A percentile compares a stretch with the other conserved stretches of the same genome.
Evolutionary conservation across 2,329 filamentous ascomycete species (phyloP).

Genomic region (Pyrenophora seminiperda): DNA sequence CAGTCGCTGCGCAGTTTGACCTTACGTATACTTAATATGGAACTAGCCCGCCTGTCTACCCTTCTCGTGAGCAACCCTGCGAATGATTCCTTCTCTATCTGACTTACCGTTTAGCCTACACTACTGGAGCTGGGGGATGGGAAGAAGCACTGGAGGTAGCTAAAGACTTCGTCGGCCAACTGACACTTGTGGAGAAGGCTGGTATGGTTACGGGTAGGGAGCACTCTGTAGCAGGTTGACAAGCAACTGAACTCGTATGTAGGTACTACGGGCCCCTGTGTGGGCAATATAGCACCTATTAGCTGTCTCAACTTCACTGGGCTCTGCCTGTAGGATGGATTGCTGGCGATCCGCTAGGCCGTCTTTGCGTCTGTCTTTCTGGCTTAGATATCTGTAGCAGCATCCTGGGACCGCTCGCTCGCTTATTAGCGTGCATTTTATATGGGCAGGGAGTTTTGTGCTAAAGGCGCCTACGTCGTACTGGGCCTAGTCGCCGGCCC

Average conservation of each 20-base stretch:
- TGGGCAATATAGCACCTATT: slow-evolving; percentile 47
- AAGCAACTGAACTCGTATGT: too few relatives aligned
- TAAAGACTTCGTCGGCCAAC: slow-evolving; percentile 25
- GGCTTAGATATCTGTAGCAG: slow-evolving; percentile 45
- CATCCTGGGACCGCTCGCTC: slow-evolving; percentile 49
- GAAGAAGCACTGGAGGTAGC: slow-evolving; percentile 31
- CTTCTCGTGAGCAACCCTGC: too few relatives aligned
- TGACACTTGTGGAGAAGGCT: slow-evolving; percentile 34
- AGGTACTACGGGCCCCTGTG: slow-evolving; percentile 27
- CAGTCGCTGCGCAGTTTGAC: too few relatives aligned
- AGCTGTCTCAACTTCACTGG: slow-evolving; percentile 47
- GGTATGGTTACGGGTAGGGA: slow-evolving; percentile 33
- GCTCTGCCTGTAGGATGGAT: slow-evolving; percentile 50
- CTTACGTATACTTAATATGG: too few relatives aligned
- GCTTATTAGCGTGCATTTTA: slow-evolving; percentile 39
- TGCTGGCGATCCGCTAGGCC: slow-evolving; percentile 41
- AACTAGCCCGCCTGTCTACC: too few relatives aligned
- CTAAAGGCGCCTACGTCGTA: slow-evolving; percentile 49
- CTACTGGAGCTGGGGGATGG: too few relatives aligned
- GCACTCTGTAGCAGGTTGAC: too few relatives aligned
- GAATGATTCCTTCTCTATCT: too few relatives aligned
- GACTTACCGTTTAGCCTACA: too few relatives aligned
- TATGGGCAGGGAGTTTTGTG: slow-evolving; percentile 41
- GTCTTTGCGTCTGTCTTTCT: slow-evolving; percentile 45
- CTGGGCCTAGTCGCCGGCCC: slow-evolving; percentile 58